Evolutionary conservation across 2,329 filamentous ascomycete genomes (phyloP).

Genomic region (Aspergillus thermomutatus): DNA sequence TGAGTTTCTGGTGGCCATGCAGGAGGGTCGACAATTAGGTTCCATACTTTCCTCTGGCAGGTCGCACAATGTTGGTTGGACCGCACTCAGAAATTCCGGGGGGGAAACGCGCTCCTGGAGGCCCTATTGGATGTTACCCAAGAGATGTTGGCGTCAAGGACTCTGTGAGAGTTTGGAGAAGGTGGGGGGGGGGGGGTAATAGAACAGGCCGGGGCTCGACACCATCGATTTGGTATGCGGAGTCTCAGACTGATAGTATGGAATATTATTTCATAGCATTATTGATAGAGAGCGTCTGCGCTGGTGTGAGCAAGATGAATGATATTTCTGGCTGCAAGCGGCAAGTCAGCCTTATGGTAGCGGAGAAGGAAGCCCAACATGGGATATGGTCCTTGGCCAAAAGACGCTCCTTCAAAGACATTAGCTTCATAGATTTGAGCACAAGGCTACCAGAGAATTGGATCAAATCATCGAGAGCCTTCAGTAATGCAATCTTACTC

Average conservation of each 20-base stretch:
- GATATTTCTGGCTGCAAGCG: background rate
- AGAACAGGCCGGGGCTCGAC: background rate
- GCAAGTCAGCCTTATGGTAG: background rate
- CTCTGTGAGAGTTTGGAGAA: background rate
- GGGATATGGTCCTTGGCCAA: background rate
- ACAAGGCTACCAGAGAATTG: background rate
- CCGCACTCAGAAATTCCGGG: background rate
- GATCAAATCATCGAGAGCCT: background rate
- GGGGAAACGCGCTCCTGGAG: constrained; percentile 2
- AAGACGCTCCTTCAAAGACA: background rate
- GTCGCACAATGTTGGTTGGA: background rate
- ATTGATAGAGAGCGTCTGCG: background rate
- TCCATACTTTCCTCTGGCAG: background rate
- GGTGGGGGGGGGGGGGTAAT: constrained; percentile 1
- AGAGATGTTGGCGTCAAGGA: constrained; percentile 17
- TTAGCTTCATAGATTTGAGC: background rate
- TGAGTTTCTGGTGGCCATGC: constrained; percentile 9
- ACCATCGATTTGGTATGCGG: background rate
- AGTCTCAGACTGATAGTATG: background rate
- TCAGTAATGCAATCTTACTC: background rate
- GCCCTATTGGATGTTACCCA: constrained; percentile 15
- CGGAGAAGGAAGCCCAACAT: background rate
- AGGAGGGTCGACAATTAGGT: background rate
- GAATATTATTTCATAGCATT: background rate
- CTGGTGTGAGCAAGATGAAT: background rate